Evolutionary conservation across 495 filamentous ascomycete genomes (phyloP), one percentile per base, ranked within the genome.

Genomic region (Penicillium subrubescens): DNA sequence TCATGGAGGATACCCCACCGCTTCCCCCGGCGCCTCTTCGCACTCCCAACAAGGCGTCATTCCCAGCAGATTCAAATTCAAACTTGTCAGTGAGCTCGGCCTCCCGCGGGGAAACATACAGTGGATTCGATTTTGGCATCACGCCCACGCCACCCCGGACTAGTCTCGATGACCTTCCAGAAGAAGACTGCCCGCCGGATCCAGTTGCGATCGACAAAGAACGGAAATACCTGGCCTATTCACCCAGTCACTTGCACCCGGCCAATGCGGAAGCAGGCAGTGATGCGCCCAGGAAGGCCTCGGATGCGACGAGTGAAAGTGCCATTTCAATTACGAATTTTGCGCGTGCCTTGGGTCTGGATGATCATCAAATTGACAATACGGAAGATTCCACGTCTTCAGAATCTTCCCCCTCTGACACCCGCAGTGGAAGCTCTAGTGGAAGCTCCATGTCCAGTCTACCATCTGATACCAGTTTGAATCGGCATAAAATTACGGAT

Each of bases 371-470:
- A 0, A 67, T 73, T 8, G 68, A 72, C 7, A 86, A 86, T 58
- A 80, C 84, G 0, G 87, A 89, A 0, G 84, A 87, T 64, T 95
- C 91, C 27, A 85, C 85, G 2, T 93, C 91, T 6, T 88, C 87
- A 44, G 85, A 83, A n/a, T 93, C 90, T 8, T 83, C 80, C 1
- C 85, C 80, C 25, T 91, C 89, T 21, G 83, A 86, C 10, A 79
- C 79, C 0, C 87, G 87, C 62, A 89, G 87, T 73, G 82, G 87
- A 3, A 94, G 90, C 67, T 92, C 91, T 61, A 89, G 88, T 73
- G 82, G 87, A 3, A 94, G 90, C 68, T 92, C 91, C 4, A 82
- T 86, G 58, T 92, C 91, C 5, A 96, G 81, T 52, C 72, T 81
- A 19, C 79, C 76, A 15, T 82, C 80, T 7, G 78, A 83, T 51